phyloP scores from a whole-genome alignment of 1,139 yeast genomes.

The Yamadazyma spencermartinsiae region DNA sequence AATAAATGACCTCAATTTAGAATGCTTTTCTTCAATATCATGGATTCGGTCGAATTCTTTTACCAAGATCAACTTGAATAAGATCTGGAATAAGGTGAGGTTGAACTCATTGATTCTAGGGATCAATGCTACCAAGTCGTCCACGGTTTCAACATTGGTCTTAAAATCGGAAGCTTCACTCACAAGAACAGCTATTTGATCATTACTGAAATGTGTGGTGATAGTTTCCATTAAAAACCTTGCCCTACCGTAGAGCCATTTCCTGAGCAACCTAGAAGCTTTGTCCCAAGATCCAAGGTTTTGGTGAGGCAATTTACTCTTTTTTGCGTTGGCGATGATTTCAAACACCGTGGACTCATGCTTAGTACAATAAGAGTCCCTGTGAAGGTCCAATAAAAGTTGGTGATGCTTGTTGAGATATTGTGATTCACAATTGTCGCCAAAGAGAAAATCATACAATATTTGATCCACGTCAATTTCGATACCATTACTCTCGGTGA shows the following conservation, averaged over 20 bases:
- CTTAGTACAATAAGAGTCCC: constrained; percentile 10
- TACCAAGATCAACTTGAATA: constrained; percentile 26
- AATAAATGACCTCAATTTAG: constrained; percentile 29
- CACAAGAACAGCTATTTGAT: constrained; percentile 23
- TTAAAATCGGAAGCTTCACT: constrained; percentile 18
- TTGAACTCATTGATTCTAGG: constrained; percentile 50
- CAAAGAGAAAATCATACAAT: constrained; percentile 20
- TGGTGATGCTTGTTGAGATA: constrained; percentile 15
- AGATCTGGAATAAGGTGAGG: constrained; percentile 51
- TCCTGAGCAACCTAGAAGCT: constrained; percentile 14
- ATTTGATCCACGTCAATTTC: constrained; percentile 6
- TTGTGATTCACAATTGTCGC: constrained; percentile 11
- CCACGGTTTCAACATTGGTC: constrained; percentile 13
- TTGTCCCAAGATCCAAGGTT: constrained; percentile 1
- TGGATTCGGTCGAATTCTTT: constrained; percentile 18
- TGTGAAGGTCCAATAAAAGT: constrained; percentile 17
- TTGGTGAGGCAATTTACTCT: constrained; percentile 5
- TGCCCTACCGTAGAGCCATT: constrained; percentile 22
- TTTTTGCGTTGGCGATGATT: constrained; percentile 15
- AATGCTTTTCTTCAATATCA: constrained; percentile 12
- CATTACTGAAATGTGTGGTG: constrained; percentile 18
- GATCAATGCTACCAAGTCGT: constrained; percentile 22
- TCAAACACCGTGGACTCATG: constrained; percentile 9
- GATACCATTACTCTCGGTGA: constrained; percentile 6
- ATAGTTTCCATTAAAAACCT: constrained; percentile 26